Conservation (phyloP, 2,329 filamentous ascomycete genomes). For the Hypoxylon sp. region DNA sequence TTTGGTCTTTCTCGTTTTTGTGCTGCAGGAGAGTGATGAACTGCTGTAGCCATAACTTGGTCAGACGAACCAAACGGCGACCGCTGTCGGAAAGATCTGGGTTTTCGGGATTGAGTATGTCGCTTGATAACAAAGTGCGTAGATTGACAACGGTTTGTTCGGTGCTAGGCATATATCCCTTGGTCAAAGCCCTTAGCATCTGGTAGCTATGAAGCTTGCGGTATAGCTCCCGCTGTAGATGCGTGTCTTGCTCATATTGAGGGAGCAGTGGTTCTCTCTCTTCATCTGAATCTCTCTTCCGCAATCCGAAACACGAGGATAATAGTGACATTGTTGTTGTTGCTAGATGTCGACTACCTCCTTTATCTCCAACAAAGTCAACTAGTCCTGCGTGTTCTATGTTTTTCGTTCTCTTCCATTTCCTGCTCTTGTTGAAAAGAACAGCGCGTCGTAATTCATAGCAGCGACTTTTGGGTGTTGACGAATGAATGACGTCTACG, state of each 20-base stretch:
- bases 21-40: slow-evolving; percentile 83
- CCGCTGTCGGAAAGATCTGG: slow-evolving; percentile 81
- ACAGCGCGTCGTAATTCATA: slow-evolving; percentile 15
- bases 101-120: slow-evolving; percentile 79
- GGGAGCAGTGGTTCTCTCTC: slow-evolving; percentile 84
- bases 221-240: slow-evolving; percentile 78
- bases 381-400: too few relatives aligned
- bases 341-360: too few relatives aligned
- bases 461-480: slow-evolving; percentile 13
- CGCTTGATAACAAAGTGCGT: slow-evolving; percentile 78
- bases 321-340: too few relatives aligned
- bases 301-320: slow-evolving; percentile 72
- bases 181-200: slow-evolving; percentile 81
- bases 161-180: slow-evolving; percentile 92
- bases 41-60: slow-evolving; percentile 76
- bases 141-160: slow-evolving; percentile 84
- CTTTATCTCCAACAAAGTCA: slow-evolving; percentile 9
- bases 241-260: slow-evolving; percentile 82
- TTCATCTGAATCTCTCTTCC: slow-evolving; percentile 57
- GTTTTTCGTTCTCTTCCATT: too few relatives aligned
- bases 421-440: slow-evolving; percentile 5
- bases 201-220: slow-evolving; percentile 94
- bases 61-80: slow-evolving; percentile 74
- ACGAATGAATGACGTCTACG: slow-evolving; percentile 36
- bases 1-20: slow-evolving; percentile 85